These are phyloP conservation scores for Kickxella alabastrina DNA, from an alignment of 192 early-diverging fungal genomes.

Conservation along the genomic window DNA sequence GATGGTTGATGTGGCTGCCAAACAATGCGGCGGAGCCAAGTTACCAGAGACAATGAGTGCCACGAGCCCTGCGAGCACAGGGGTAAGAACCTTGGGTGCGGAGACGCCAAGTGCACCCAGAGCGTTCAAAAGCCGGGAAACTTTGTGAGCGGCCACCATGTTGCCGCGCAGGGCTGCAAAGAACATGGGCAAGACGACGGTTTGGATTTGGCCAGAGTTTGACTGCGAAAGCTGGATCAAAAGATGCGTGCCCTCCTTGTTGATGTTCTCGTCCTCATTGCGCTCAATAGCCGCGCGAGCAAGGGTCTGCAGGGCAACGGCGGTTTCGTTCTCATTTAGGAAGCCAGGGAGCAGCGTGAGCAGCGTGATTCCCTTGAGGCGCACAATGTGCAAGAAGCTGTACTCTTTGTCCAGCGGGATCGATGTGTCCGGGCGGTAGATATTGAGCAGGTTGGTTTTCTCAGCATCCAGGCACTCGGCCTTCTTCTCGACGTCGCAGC, in stretches of 20 bases:
- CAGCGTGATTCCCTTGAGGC: conserved; percentile 66
- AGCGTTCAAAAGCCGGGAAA: conserved; percentile 35
- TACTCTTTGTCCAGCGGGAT: conserved; percentile 67
- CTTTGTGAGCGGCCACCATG: conserved; percentile 19
- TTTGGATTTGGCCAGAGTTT: conserved; percentile 23
- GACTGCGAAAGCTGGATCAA: conserved; percentile 45
- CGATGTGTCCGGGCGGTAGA: conserved; percentile 65
- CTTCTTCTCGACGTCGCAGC: conserved; percentile 36
- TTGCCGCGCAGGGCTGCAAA: conserved; percentile 35
- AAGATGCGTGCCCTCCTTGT: conserved; percentile 48
- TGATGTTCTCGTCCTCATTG: conserved; percentile 49
- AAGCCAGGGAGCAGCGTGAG: conserved; percentile 59
- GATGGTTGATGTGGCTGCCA: conserved; percentile 22
- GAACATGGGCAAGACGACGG: conserved; percentile 39
- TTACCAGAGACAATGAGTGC: conserved; percentile 6
- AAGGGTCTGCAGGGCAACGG: conserved; percentile 39
- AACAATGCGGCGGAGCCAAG: conserved; percentile 15
- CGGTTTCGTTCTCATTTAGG: conserved; percentile 55
- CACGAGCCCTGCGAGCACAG: conserved; percentile 21
- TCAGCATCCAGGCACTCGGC: conserved; percentile 59
- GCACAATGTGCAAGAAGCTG: conserved; percentile 64
- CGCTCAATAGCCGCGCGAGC: conserved; percentile 38
- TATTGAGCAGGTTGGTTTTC: conserved; percentile 72
- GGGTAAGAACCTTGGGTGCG: conserved; percentile 12
- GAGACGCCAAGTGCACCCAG: conserved; percentile 46